These are phyloP conservation scores for Stropharia rugosoannulata DNA, from an alignment of 768 basidiomycete species.

Conservation along the genomic window DNA sequence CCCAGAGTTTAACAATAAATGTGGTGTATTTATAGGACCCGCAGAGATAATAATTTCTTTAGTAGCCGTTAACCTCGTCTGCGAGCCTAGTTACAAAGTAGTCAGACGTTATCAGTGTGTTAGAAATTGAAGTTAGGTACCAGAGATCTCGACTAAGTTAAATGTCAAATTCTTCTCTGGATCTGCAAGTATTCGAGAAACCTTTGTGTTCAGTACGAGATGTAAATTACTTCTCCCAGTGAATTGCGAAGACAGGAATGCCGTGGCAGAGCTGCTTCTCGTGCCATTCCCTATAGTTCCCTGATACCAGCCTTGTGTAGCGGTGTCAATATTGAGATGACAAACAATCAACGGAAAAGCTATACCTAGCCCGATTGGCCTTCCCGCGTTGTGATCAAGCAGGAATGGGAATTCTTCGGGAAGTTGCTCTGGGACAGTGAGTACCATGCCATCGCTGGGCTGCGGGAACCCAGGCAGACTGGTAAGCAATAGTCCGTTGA, in stretches of 20 bases:
- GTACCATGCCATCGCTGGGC: conserved; percentile 26
- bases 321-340: background rate
- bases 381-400: conserved; percentile 28
- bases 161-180: background rate
- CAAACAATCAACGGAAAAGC: background rate
- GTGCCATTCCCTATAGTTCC: conserved; percentile 18
- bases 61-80: conserved; percentile 17
- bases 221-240: conserved; percentile 15
- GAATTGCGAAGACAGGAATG: conserved; percentile 14
- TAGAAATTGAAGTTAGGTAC: background rate
- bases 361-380: conserved; percentile 30
- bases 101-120: background rate
- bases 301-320: conserved; percentile 16
- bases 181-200: conserved; percentile 18
- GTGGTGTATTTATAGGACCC: conserved; percentile 34
- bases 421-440: conserved; percentile 33
- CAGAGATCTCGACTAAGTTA: conserved; percentile 8
- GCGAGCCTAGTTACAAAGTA: conserved; percentile 4
- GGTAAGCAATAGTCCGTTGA: conserved; percentile 26
- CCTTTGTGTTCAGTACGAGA: conserved; percentile 20
- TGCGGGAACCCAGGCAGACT: conserved; percentile 27
- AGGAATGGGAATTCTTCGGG: conserved; percentile 28
- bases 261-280: conserved; percentile 19
- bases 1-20: conserved; percentile 32
- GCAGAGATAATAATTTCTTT: conserved; percentile 38